Percentiles rank a stretch among this genome's conserved stretches.
Evolutionary conservation across 306 rosid genomes (phyloP).

Genomic region (Gynostemma pentaphyllum): DNA sequence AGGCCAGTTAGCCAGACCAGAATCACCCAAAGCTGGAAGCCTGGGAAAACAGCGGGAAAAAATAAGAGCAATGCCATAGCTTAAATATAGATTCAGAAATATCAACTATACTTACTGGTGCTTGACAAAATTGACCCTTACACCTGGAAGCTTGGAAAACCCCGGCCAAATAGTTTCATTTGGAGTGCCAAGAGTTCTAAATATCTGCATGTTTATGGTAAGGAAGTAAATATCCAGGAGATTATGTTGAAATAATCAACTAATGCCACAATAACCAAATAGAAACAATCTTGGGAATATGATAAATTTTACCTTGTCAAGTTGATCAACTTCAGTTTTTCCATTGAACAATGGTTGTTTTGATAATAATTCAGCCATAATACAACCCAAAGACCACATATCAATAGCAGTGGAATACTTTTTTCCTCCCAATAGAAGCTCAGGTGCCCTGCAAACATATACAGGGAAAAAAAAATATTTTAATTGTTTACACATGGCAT

Average conservation of each 20-base stretch:
- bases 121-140: conserved; percentile 94
- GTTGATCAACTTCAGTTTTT: conserved; percentile 90
- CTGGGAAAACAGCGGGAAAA: conserved; percentile 95
- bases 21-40: conserved; percentile 99
- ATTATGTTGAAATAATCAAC: not conserved
- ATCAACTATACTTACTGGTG: conserved; percentile 73
- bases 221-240: not conserved
- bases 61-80: conserved; percentile 5
- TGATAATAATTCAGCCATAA: conserved; percentile 93
- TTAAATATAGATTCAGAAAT: not conserved
- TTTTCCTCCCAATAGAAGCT: conserved; percentile 76
- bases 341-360: conserved; percentile 92
- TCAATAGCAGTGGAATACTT: conserved; percentile 93
- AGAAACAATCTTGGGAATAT: not conserved
- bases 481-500: not conserved
- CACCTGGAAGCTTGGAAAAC: conserved; percentile 90
- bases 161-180: conserved; percentile 97
- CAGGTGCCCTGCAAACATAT: conserved; percentile 70
- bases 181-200: conserved; percentile 87
- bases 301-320: conserved; percentile 61
- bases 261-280: not conserved
- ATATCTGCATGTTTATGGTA: conserved; percentile 38
- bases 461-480: not conserved
- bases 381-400: conserved; percentile 99
- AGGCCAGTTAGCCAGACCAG: conserved; percentile 96